Percentiles rank a stretch among this genome's conserved stretches.
Evolutionary conservation across 345 rosid species (phyloP).

Genomic region (Melaleuca alternifolia): DNA sequence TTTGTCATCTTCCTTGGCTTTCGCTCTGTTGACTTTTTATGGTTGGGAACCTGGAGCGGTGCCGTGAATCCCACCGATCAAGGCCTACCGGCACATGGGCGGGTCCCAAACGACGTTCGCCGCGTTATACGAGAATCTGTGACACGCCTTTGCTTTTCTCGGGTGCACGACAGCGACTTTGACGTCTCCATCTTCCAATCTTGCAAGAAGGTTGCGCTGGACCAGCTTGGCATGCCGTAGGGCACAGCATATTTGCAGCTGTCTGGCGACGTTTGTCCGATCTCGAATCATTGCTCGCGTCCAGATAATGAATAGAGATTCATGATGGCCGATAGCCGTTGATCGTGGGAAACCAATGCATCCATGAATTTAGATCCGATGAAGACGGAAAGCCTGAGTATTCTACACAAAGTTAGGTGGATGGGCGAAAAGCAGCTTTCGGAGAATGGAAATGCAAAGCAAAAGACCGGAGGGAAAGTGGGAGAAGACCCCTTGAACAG

Average conservation of each 20-base stretch:
- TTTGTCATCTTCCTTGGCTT: neutral
- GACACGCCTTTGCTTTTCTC: neutral
- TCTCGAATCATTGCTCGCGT: neutral
- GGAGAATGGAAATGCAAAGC: neutral
- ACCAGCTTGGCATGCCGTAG: neutral
- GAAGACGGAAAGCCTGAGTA: neutral
- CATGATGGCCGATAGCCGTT: accelerated
- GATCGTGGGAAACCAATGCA: neutral
- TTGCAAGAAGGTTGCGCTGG: neutral
- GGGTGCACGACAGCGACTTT: neutral
- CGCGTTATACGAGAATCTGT: neutral
- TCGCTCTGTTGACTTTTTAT: neutral
- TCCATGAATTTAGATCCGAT: neutral
- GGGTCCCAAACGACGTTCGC: neutral
- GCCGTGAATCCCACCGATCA: neutral
- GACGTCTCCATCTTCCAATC: neutral
- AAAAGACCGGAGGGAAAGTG: neutral
- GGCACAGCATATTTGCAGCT: neutral
- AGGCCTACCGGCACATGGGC: neutral
- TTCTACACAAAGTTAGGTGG: neutral
- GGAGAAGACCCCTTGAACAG: neutral
- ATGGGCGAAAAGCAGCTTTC: neutral
- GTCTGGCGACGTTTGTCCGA: neutral
- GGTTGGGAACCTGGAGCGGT: neutral
- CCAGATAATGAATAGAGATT: neutral